Conservation (phyloP, 169 alveolate genomes). For the Cytauxzoon felis region DNA sequence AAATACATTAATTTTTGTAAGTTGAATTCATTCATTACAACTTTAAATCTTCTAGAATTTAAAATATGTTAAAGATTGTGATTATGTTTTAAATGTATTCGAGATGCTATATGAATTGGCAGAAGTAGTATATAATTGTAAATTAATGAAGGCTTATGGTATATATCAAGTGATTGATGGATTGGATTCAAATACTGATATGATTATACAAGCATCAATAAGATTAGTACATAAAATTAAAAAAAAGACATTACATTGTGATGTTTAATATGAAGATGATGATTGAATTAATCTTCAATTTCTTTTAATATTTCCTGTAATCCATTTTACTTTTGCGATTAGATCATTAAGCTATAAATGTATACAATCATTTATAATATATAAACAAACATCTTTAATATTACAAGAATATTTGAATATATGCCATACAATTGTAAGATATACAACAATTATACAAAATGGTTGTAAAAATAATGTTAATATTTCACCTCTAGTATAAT, state of each 20-base stretch:
- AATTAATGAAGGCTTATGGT: conserved; percentile 21
- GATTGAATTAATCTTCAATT: neutral
- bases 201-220: conserved; percentile 37
- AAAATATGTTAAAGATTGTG: conserved; percentile 19
- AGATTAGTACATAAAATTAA: conserved; percentile 13
- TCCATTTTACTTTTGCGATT: conserved; percentile 36
- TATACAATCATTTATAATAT: neutral
- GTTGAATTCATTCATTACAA: neutral
- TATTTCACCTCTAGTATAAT: conserved; percentile 44
- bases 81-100: conserved; percentile 23
- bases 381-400: conserved; percentile 23
- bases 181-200: conserved; percentile 33
- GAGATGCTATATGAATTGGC: conserved; percentile 40
- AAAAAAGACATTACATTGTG: conserved; percentile 22
- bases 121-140: conserved; percentile 38
- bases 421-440: conserved; percentile 30
- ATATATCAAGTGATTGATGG: conserved; percentile 17
- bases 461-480: conserved; percentile 58
- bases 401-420: conserved; percentile 51
- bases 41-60: conserved; percentile 5
- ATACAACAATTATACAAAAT: conserved; percentile 20
- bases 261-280: neutral
- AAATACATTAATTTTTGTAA: conserved; percentile 15
- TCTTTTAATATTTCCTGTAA: conserved; percentile 1
- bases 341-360: conserved; percentile 26